phyloP scores from a whole-genome alignment of 345 rosid genomes.

The Eucalyptus microcorys region DNA sequence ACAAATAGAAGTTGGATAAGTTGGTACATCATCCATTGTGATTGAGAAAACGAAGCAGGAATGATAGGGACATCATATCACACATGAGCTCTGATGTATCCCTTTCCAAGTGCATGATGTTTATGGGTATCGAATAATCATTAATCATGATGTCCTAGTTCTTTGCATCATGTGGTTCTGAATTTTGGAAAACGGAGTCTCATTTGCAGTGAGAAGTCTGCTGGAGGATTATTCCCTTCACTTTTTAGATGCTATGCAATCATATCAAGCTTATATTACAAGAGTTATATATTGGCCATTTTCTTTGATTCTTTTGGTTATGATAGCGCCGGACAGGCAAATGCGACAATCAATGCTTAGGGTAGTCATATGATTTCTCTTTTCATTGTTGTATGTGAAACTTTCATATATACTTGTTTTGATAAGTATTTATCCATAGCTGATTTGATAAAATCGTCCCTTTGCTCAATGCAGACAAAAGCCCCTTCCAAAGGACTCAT shows the following conservation, averaged over 20 bases:
- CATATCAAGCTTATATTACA: neutral
- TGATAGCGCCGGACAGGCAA: neutral
- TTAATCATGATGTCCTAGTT: neutral
- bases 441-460: neutral
- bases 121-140: neutral
- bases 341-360: neutral
- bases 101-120: neutral
- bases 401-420: neutral
- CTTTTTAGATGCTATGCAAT: neutral
- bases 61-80: neutral
- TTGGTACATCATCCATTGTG: neutral
- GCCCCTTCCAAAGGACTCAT: constrained; percentile 87
- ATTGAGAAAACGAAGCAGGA: neutral
- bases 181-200: neutral
- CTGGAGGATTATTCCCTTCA: neutral
- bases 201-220: neutral
- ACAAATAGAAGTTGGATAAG: neutral
- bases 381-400: neutral
- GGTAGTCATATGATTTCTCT: neutral
- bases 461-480: constrained; percentile 74
- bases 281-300: neutral
- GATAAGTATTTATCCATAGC: neutral
- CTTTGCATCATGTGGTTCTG: neutral
- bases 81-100: neutral
- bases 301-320: neutral